Base-by-base conservation (phyloP, 2,329 filamentous ascomycete genomes). In the Metarhizium album region DNA sequence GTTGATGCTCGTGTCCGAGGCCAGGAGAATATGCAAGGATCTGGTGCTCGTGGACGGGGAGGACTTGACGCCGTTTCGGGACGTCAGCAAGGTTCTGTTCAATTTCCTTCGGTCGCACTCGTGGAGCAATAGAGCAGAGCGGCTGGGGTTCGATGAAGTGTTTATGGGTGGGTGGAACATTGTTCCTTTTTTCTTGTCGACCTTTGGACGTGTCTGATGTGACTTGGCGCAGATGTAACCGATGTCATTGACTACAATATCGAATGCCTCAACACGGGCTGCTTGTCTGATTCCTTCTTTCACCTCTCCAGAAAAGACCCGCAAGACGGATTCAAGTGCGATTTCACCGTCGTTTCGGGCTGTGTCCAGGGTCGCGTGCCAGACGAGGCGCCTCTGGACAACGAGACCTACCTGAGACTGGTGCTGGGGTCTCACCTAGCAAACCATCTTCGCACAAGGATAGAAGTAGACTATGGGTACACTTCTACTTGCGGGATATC, bases 91-190 rank as follows among this genome's bases (percentile, higher is more conserved):
- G 69, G 73, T 74, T 43, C 74, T 95, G 3, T 94, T 87, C 67
- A 70, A 74, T 31, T 86, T 90, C 57, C 71, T 96, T 48, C 79
- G 80, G 52, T 71, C 74, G 16, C 84, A 85, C 61, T 84, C 87
- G 0, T 96, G 90, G 90, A 87, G 82, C 55, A 74, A 74, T 33
- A 86, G 81, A 54, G 83, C 84, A 2, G 90, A 97, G 68, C 79
- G 86, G 22, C 71, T 97, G 27, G 91, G 93, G 0, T 88, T 97
- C 56, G 93, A 97, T 64, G 93, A 97, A 73, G 84, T 95, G 47
- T 73, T 73, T 45, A 65, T 72, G 74, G 70, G 70, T 72, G 60
- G 43, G 64, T 55, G 27, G n/a, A 1, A 14, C n/a, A 7, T 35
- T 31, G 23, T 20, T 24, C 20, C 7, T 43, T 23, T 24, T 14